phyloP scores from a whole-genome alignment of 768 basidiomycete species.

The Mycena venus region DNA sequence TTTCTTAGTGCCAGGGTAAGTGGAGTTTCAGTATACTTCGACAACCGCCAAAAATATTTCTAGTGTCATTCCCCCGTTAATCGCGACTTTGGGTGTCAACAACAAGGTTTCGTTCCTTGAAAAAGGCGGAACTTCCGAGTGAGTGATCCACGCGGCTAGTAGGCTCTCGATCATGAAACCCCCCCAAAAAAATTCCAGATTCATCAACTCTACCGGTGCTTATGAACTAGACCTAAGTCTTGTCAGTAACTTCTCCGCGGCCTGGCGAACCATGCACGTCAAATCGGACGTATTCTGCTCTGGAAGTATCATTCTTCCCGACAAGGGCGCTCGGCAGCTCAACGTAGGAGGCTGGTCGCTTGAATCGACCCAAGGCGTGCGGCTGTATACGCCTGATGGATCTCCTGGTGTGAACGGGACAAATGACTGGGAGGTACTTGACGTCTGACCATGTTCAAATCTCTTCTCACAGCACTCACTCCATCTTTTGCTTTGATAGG shows the following conservation, averaged over 20 bases:
- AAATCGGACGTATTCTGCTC: constrained; percentile 87
- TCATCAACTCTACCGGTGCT: constrained; percentile 77
- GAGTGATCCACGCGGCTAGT: constrained; percentile 17
- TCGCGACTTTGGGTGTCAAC: constrained; percentile 84
- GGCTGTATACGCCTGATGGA: constrained; percentile 81
- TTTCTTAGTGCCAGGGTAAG: constrained; percentile 51
- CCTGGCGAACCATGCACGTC: constrained; percentile 85
- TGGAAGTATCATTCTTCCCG: constrained; percentile 79
- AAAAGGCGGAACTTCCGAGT: constrained; percentile 76
- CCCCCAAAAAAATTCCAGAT: constrained; percentile 54
- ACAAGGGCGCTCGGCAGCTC: constrained; percentile 75
- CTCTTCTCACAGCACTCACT: too few relatives aligned
- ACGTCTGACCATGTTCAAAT: too few relatives aligned
- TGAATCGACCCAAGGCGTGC: constrained; percentile 78
- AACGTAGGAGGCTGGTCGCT: constrained; percentile 83
- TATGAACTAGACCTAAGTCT: constrained; percentile 82
- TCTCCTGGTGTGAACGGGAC: constrained; percentile 77
- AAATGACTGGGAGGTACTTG: constrained; percentile 88
- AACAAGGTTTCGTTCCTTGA: constrained; percentile 87
- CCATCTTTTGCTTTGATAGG: too few relatives aligned
- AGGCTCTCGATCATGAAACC: not conserved
- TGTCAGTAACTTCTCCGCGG: constrained; percentile 58
- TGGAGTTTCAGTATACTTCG: not conserved
- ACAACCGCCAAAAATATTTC: not conserved
- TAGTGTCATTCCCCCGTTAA: constrained; percentile 79